These are phyloP conservation scores for Kodamaea ohmeri DNA, from an alignment of 1,139 yeast species.

Conservation along the genomic window DNA sequence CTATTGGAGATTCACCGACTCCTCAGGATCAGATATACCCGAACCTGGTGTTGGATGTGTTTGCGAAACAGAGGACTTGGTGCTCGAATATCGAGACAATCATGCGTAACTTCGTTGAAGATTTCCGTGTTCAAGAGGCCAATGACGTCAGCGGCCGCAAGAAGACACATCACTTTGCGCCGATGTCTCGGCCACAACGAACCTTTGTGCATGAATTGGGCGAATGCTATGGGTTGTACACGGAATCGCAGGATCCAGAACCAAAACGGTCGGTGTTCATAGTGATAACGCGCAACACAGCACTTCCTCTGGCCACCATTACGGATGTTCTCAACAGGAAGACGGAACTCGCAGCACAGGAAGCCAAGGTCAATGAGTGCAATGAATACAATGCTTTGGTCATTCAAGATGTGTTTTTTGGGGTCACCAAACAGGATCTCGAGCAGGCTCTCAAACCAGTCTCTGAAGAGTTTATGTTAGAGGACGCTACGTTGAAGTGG, in stretches of 20 bases:
- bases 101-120: conserved; percentile 47
- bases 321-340: conserved; percentile 26
- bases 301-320: conserved; percentile 30
- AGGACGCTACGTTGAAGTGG: conserved; percentile 35
- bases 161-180: conserved; percentile 56
- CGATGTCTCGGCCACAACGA: conserved; percentile 71
- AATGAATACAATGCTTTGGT: conserved; percentile 51
- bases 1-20: conserved; percentile 21
- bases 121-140: conserved; percentile 21
- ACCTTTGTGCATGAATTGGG: conserved; percentile 70
- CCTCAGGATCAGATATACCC: conserved; percentile 36
- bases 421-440: conserved; percentile 48
- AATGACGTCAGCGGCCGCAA: conserved; percentile 16
- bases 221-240: conserved; percentile 52
- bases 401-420: conserved; percentile 53
- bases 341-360: conserved; percentile 31
- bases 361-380: conserved; percentile 22
- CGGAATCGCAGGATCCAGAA: conserved; percentile 79
- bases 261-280: conserved; percentile 74
- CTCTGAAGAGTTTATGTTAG: conserved; percentile 18
- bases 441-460: conserved; percentile 30
- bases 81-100: conserved; percentile 58
- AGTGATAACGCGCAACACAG: conserved; percentile 38
- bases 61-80: conserved; percentile 57
- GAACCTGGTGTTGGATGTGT: conserved; percentile 42